Evolutionary conservation across 2,329 filamentous ascomycete genomes (phyloP).

Genomic region (Xylariaceae sp.): DNA sequence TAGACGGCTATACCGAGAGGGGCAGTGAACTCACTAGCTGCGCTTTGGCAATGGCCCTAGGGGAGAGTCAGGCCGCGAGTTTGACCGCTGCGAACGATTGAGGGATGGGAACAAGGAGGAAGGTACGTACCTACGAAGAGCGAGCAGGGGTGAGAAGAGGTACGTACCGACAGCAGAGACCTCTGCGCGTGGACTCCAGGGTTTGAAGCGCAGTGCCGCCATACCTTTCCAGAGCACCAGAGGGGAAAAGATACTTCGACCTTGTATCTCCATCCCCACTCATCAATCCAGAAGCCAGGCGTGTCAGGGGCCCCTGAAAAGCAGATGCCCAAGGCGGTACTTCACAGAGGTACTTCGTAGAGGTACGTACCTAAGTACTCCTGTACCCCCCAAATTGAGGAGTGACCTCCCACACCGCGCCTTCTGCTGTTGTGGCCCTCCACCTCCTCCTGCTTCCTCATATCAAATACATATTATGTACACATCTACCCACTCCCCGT

Average conservation of each 20-base stretch:
- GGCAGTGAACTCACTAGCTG: conserved; percentile 7
- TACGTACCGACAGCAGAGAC: background rate
- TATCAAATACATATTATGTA: conserved; percentile 31
- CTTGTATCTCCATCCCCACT: no score
- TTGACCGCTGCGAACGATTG: conserved; percentile 13
- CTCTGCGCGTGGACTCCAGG: conserved; percentile 10
- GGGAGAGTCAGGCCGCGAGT: conserved; percentile 13
- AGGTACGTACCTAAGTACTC: conserved; percentile 11
- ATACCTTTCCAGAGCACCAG: conserved; percentile 7
- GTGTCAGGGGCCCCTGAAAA: background rate
- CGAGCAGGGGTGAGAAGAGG: background rate
- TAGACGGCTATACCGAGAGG: conserved; percentile 4
- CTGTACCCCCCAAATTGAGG: conserved; percentile 11
- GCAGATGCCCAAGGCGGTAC: conserved; percentile 8
- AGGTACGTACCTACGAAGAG: background rate
- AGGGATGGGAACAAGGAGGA: conserved; percentile 6
- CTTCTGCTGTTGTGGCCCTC: conserved; percentile 16
- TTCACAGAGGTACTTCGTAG: conserved; percentile 9
- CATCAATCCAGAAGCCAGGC: no score
- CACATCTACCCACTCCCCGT: conserved; percentile 27
- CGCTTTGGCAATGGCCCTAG: conserved; percentile 18
- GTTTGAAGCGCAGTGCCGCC: conserved; percentile 24
- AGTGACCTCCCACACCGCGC: conserved; percentile 24
- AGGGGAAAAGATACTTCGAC: background rate
- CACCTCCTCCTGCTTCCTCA: conserved; percentile 19